phyloP scores from a whole-genome alignment of 768 basidiomycete genomes.

The Rhodotorula taiwanensis region DNA sequence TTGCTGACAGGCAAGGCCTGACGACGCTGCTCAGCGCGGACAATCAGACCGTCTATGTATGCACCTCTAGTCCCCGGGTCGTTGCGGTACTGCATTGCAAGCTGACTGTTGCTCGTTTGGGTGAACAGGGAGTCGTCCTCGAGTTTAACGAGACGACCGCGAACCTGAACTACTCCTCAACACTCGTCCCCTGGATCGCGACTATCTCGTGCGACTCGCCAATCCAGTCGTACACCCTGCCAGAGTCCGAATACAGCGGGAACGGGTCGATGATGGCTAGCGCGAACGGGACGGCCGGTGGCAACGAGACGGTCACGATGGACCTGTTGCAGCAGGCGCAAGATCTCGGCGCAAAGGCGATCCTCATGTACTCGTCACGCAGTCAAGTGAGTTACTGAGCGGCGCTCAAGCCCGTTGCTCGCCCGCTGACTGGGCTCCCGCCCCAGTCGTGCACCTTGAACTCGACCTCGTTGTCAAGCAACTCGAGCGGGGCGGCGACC shows the following conservation, averaged over 20 bases:
- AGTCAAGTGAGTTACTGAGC: no score
- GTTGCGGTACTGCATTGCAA: not conserved
- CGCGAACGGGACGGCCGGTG: not conserved
- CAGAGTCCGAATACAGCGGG: not conserved
- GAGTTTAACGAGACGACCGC: slow-evolving; percentile 18
- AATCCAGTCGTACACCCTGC: not conserved
- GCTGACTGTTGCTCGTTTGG: not conserved
- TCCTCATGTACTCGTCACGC: not conserved
- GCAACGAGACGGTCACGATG: not conserved
- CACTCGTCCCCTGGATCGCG: slow-evolving; percentile 18
- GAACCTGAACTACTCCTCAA: not conserved
- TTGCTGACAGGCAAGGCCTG: slow-evolving; percentile 27
- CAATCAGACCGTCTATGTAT: slow-evolving; percentile 9
- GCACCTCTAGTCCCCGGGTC: no score
- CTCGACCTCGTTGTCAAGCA: not conserved
- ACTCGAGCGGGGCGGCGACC: no score
- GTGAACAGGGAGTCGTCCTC: slow-evolving; percentile 28
- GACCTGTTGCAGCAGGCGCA: slow-evolving; percentile 1
- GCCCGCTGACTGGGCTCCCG: not conserved
- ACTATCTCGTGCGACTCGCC: slow-evolving; percentile 24
- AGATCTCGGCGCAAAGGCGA: not conserved
- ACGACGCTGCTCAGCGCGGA: slow-evolving; percentile 8
- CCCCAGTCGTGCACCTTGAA: slow-evolving; percentile 22
- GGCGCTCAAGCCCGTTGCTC: no score
- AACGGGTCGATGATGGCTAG: not conserved